Base-by-base conservation (phyloP, 2,329 filamentous ascomycete species). In the Diaporthe eres region DNA sequence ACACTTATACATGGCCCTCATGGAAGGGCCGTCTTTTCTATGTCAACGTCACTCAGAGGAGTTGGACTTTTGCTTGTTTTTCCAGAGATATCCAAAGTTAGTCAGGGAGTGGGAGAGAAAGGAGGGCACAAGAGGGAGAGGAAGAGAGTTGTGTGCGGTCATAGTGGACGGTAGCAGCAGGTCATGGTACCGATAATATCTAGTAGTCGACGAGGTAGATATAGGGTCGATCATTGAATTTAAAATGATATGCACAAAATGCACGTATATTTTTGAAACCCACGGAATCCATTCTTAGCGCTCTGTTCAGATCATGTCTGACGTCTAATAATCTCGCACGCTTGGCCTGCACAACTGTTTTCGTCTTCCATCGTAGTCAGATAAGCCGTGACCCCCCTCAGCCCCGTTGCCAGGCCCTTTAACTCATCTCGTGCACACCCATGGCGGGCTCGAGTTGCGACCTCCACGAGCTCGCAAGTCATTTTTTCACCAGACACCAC, bases 131-230 rank as follows among this genome's bases (percentile, higher is more conserved):
- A 2, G 25, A 19, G 1, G 31, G 22, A 34, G 15, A 28, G 8
- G 0, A 10, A 53, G 31, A 58, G 31, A 31, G 61, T 34, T 34
- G 25, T 34, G 25, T 28, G 25, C 22, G n/a, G 4, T 60, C 12
- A 47, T n/a, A 44, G 68, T 49, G 39, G 47, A 53, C 34, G 65
- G 65, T 53, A 68, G 53, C 68, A 71, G 37, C 68, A 60, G 53
- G 55, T 34, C 53, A 60, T 58, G 55, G 5, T 60, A 71, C 68
- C 53, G 31, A 25, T 47, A 71, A 44, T 68, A 71, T 60, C 53
- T 58, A 71, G 68, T 58, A 47, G 37, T 19, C 8, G 65, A 28
- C 10, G 47, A 47, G 17, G 42, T 6, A 34, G 51, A 47, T 34
- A 42, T 49, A 10, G 39, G 28, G 42, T 49, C 28, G 22, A 60